Percentiles rank a stretch among this genome's conserved stretches.
phyloP scores from a whole-genome alignment of 2,329 filamentous ascomycete species.

The Cladophialophora immunda region DNA sequence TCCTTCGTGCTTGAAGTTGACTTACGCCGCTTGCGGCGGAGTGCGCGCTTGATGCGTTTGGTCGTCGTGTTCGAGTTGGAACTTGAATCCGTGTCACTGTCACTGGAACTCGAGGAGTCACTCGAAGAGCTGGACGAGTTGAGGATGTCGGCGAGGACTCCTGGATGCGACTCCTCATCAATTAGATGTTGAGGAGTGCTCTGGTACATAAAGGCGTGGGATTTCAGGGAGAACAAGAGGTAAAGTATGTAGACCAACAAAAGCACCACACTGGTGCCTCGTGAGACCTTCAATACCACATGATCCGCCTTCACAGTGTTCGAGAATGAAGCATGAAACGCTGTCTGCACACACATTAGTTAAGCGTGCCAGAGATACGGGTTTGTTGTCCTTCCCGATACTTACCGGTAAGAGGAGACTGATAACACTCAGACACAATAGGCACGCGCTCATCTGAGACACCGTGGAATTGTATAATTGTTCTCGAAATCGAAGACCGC shows the following conservation, averaged over 20 bases:
- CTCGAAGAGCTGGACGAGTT: conserved; percentile 70
- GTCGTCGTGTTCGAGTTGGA: conserved; percentile 75
- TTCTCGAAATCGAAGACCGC: conserved; percentile 85
- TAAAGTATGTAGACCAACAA: conserved; percentile 84
- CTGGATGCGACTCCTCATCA: conserved; percentile 87
- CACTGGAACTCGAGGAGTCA: conserved; percentile 59
- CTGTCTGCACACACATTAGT: conserved; percentile 60
- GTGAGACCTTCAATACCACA: conserved; percentile 82
- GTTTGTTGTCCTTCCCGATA: background rate
- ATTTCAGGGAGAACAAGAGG: conserved; percentile 89
- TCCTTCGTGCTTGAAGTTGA: conserved; percentile 77
- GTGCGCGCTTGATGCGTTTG: conserved; percentile 77
- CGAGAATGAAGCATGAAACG: conserved; percentile 88
- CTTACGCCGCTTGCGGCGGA: conserved; percentile 77
- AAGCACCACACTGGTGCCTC: conserved; percentile 85
- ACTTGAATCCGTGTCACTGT: conserved; percentile 73
- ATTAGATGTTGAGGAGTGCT: conserved; percentile 92
- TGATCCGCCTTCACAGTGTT: conserved; percentile 69
- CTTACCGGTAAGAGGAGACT: conserved; percentile 77
- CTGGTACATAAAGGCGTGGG: conserved; percentile 89
- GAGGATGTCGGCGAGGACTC: conserved; percentile 81
- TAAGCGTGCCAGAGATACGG: background rate
- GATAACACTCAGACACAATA: conserved; percentile 88
- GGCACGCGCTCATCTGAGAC: conserved; percentile 93
- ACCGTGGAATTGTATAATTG: conserved; percentile 97